Evolutionary conservation across 306 rosid genomes (phyloP).

Genomic region (Vigna mungo): DNA sequence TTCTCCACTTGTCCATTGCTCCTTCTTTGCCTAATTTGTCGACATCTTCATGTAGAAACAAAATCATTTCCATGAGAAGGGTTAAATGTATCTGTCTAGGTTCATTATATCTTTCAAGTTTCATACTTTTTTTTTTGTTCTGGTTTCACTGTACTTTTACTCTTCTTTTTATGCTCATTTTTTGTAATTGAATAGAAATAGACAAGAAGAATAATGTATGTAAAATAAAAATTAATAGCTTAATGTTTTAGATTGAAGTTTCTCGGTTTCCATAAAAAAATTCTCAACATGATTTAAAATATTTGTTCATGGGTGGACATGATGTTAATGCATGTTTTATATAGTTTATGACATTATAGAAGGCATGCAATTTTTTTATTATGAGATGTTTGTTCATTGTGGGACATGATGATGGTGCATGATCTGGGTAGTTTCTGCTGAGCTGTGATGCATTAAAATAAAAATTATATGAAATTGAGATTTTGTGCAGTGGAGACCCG

Average conservation of each 20-base stretch:
- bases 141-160: neutral
- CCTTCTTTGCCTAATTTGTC: constrained; percentile 16
- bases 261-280: no score
- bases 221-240: no score
- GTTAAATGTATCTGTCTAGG: constrained; percentile 6
- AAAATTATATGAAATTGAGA: no score
- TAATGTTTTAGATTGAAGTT: no score
- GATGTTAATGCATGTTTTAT: neutral
- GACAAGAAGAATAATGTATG: no score
- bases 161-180: neutral
- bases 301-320: no score
- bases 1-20: constrained; percentile 25
- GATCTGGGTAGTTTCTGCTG: neutral
- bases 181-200: neutral
- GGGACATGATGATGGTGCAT: neutral
- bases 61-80: neutral
- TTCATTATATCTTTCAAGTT: neutral
- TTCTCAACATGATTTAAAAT: no score
- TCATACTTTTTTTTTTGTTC: neutral
- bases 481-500: constrained; percentile 80
- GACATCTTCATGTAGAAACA: neutral
- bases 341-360: neutral
- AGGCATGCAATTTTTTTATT: neutral
- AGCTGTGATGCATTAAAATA: neutral
- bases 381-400: neutral